Conservation (phyloP, 306 rosid species). For the Acmispon strigosus region DNA sequence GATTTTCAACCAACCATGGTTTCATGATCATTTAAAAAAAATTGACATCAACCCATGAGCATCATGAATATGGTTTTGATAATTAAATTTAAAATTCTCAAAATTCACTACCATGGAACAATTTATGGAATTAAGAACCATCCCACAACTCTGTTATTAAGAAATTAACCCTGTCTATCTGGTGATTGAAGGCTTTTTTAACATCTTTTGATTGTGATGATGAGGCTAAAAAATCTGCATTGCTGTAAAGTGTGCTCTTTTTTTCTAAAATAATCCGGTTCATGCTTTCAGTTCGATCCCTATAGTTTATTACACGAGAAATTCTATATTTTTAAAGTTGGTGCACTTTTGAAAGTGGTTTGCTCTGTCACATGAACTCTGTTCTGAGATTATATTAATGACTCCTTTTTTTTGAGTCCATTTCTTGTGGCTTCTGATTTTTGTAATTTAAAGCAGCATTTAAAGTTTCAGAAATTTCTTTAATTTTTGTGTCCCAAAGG, state of each 20-base stretch:
- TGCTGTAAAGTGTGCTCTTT: background rate
- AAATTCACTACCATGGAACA: background rate
- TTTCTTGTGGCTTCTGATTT: conserved; percentile 21
- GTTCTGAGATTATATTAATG: conserved; percentile 10
- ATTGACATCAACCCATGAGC: background rate
- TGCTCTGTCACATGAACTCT: conserved; percentile 32
- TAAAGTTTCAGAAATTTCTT: background rate
- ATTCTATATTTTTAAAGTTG: conserved; percentile 32
- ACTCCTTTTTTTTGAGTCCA: background rate
- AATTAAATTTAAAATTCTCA: background rate
- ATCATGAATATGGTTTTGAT: background rate
- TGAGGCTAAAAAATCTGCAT: conserved; percentile 22
- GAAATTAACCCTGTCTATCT: background rate
- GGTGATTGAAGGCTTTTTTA: background rate
- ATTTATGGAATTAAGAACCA: background rate
- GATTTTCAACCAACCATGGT: background rate
- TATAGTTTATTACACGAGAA: conserved; percentile 14
- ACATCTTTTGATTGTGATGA: background rate
- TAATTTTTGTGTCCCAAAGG: conserved; percentile 20
- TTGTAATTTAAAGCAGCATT: conserved; percentile 17
- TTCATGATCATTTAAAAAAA: conserved; percentile 11
- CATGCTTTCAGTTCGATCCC: background rate
- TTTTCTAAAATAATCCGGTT: background rate
- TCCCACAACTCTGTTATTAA: background rate
- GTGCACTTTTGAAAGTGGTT: conserved; percentile 26